Evolutionary conservation across 208 protist genomes (phyloP).

Genomic region (Leishmania tropica): DNA sequence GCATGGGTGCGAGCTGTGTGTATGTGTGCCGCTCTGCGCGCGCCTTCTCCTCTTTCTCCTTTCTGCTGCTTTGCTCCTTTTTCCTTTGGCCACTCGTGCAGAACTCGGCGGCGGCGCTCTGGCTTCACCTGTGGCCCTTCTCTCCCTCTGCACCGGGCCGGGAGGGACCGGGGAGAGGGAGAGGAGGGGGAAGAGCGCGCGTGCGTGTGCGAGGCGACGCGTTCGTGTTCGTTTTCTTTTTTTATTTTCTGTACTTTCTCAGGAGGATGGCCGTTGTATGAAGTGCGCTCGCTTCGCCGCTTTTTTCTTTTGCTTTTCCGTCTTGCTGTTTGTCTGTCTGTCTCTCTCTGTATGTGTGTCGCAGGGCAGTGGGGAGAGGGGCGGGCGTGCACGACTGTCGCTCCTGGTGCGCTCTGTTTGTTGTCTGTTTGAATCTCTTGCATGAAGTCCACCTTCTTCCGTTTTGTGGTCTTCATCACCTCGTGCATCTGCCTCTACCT

Average conservation of each 20-base stretch:
- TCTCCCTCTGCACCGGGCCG: background rate
- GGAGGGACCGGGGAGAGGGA: background rate
- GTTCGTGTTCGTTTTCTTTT: background rate
- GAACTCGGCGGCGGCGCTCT: background rate
- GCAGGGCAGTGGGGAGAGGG: background rate
- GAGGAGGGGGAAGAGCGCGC: too few relatives aligned
- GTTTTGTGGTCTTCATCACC: background rate
- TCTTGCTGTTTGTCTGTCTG: background rate
- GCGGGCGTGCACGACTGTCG: background rate
- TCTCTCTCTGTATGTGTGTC: background rate
- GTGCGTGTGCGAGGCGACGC: background rate
- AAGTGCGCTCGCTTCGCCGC: background rate
- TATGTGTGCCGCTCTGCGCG: background rate
- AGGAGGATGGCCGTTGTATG: background rate
- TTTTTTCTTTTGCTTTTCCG: background rate
- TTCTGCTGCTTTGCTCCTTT: background rate
- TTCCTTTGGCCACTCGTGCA: background rate
- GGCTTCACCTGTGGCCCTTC: background rate
- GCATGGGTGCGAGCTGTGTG: too few relatives aligned
- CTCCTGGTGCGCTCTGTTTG: conserved; percentile 7
- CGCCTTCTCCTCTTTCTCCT: background rate
- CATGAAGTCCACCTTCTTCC: background rate
- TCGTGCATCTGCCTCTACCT: background rate
- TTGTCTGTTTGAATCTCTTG: background rate
- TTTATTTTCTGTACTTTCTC: background rate